Base-by-base conservation (phyloP, 257 asterid genomes). In the Solanum okadae region DNA sequence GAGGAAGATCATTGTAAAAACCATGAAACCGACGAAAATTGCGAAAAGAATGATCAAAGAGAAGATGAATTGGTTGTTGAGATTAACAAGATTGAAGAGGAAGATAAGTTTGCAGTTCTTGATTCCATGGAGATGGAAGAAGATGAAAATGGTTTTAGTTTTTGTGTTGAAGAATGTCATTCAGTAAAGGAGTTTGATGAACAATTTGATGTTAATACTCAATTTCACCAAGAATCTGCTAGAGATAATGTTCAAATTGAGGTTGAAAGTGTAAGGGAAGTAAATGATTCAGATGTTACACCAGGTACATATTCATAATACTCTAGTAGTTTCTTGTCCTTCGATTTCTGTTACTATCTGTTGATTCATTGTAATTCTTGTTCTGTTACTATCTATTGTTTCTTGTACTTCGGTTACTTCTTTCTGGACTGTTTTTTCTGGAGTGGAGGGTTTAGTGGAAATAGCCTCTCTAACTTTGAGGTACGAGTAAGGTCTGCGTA, bases 81-180 rank as follows among this genome's bases (percentile, higher is more conserved):
- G 76, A 20, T 46, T 65, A 90, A 15, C 84, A 88, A 89, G 68
- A 90, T 14, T 56, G 89, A 92, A 16, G 88, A 86, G 89, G 94
- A 91, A 77, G 91, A 93, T 86, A 90, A 91, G 77, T 92, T 90
- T 90, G 87, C 90, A 34, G 82, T 89, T 82, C 89, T 93, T 68
- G 96, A 94, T 38, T 93, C 92, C 49, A 89, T 93, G 98, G 98
- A 94, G 46, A 89, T 92, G 13, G 95, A 94, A 84, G 98, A 94
- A 73, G 93, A 93, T 87, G 97, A 92, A 15, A 91, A 87, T 68
- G 92, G 93, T 84, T 91, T 94, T 56, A 93, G 89, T 81, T 92
- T 95, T 90, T 93, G 93, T 88, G 92, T 96, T 3, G 92, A 92
- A 85, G 92, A 89, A 72, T 86, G 89, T 77, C 87, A 40, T 84